Evolutionary conservation across 257 asterid genomes (phyloP).

Genomic region (Scutellaria barbata): DNA sequence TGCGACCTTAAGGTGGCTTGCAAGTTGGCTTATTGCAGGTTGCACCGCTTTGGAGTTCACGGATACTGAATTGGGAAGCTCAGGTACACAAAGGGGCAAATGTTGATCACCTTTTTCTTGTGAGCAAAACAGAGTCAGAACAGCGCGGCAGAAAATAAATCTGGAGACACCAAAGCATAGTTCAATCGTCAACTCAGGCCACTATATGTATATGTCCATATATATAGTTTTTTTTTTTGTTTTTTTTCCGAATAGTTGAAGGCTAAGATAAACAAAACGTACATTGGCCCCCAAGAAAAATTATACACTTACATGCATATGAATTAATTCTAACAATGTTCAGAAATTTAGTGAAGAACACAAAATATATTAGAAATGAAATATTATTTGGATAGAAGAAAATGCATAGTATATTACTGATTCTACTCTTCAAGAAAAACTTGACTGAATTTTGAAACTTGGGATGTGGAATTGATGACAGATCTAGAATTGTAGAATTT

Average conservation of each 20-base stretch:
- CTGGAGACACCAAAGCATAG: constrained; percentile 49
- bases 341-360: too few species aligned
- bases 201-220: neutral
- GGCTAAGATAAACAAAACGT: neutral
- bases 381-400: too few species aligned
- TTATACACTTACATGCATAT: too few species aligned
- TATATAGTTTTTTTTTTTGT: too few species aligned
- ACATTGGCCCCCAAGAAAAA: too few species aligned
- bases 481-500: too few species aligned
- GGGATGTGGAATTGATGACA: too few species aligned
- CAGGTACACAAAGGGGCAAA: constrained; percentile 83
- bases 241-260: neutral
- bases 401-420: too few species aligned
- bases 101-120: constrained; percentile 53
- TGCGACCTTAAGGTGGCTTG: constrained; percentile 62
- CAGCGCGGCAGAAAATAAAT: constrained; percentile 93
- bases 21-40: constrained; percentile 65
- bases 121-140: constrained; percentile 60
- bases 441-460: too few species aligned
- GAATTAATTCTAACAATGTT: too few species aligned
- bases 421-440: too few species aligned
- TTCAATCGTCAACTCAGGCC: constrained; percentile 22
- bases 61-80: constrained; percentile 70
- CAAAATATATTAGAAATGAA: too few species aligned
- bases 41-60: constrained; percentile 66